Evolutionary conservation across 148 eudicot species (phyloP).

Genomic region (Rhododendron henanense): DNA sequence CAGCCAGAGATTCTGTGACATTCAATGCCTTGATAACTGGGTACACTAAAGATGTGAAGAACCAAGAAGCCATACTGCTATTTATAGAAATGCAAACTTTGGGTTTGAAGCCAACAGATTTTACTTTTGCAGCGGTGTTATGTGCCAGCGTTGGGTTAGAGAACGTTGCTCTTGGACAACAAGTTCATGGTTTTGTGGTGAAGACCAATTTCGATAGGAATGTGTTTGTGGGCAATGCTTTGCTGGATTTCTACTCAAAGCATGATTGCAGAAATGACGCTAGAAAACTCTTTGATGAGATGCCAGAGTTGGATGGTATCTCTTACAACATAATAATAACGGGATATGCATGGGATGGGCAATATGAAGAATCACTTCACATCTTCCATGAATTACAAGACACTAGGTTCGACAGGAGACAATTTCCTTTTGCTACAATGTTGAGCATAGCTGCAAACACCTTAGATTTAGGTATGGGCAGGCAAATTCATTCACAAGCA

Average conservation of each 20-base stretch:
- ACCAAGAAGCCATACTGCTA: constrained; percentile 39
- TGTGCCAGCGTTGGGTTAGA: constrained; percentile 50
- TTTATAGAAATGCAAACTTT: constrained; percentile 52
- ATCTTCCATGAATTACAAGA: constrained; percentile 45
- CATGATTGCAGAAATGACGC: constrained; percentile 33
- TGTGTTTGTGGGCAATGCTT: constrained; percentile 59
- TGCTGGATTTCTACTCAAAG: constrained; percentile 74
- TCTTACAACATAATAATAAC: constrained; percentile 66
- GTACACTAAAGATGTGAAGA: constrained; percentile 38
- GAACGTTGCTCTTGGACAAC: constrained; percentile 44
- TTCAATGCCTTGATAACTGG: constrained; percentile 73
- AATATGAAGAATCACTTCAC: constrained; percentile 36
- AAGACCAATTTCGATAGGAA: constrained; percentile 51
- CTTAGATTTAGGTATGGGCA: constrained; percentile 44
- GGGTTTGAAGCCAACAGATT: constrained; percentile 65
- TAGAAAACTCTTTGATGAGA: constrained; percentile 48
- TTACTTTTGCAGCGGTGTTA: constrained; percentile 73
- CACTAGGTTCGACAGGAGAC: constrained; percentile 37
- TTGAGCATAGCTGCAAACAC: constrained; percentile 58
- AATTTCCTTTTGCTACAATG: constrained; percentile 63
- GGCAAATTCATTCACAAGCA: constrained; percentile 69
- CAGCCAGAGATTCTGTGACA: constrained; percentile 52
- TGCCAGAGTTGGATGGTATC: constrained; percentile 60
- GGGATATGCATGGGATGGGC: constrained; percentile 50
- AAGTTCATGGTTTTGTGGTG: constrained; percentile 50